Evolutionary conservation across 371 early-diverging fungal genomes (phyloP), one percentile per base, ranked within the genome.

Genomic region (Apophysomyces elegans): DNA sequence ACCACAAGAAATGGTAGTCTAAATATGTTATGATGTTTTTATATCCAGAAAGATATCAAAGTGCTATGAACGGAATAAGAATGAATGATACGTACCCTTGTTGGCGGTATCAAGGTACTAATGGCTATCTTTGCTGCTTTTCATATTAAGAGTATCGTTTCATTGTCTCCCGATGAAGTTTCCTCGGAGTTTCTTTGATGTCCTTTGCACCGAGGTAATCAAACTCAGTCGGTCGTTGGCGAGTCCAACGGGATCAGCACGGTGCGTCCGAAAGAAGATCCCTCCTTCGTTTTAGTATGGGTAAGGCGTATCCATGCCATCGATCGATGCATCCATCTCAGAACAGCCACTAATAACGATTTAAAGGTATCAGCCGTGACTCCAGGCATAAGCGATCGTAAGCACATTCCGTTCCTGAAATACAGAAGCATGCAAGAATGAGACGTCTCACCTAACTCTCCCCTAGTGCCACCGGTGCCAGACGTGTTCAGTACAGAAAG

Each of bases 341-440:
- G 13, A 58, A 36, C 8, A 36, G 21, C 5, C 21, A 26, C 21
- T 50, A 50, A 50, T 26, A 9, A 50, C 21, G 9, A 4, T 9
- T 50, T 50, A 56, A 63, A 65, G 65, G 65, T 65, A 65, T 65
- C 59, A 65, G 65, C 59, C 65, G 65, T 50, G 59, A 58, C 54
- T 65, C 59, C 50, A 41, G 59, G 59, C 59, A 59, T 59, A 65
- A 65, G 65, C 46, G 59, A 26, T 44, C 65, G 65, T 65, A 65
- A 65, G 65, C 58, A 38, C 18, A 21, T n/a, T 7, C 11, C 12
- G 61, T 35, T 13, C 45, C 35, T 45, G 43, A 32, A 37, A 43
- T 18, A 60, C 12, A 32, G 6, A 37, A 36, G 37, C 44, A 62
- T n/a, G 37, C 14, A 9, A 7, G 47, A 43, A 7, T 45, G 12